A percentile compares a stretch with the other conserved stretches of the same genome.
Conservation (phyloP, 768 basidiomycete genomes). For the Mycena venus region DNA sequence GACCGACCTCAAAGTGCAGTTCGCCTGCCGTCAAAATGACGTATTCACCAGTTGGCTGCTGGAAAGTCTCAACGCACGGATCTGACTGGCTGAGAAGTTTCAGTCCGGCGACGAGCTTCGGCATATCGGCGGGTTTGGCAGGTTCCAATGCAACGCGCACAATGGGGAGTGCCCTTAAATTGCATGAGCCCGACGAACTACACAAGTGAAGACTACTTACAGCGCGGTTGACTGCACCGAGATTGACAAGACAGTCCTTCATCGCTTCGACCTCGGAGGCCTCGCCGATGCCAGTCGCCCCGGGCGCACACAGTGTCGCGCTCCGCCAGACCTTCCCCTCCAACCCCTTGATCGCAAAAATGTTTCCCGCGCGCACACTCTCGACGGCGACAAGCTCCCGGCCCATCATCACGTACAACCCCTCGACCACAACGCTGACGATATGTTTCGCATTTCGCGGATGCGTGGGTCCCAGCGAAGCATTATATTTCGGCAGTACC, state of each 20-base stretch:
- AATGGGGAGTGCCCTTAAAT: constrained; percentile 82
- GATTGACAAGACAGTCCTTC: constrained; percentile 77
- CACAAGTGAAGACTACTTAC: constrained; percentile 56
- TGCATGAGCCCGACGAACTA: background rate
- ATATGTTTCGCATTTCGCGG: constrained; percentile 78
- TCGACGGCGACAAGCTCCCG: constrained; percentile 90
- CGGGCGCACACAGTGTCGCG: constrained; percentile 88
- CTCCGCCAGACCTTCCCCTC: constrained; percentile 92
- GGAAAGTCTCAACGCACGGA: constrained; percentile 97
- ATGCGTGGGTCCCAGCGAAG: constrained; percentile 71
- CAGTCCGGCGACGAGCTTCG: constrained; percentile 87
- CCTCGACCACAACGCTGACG: constrained; percentile 71
- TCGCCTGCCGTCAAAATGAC: constrained; percentile 98
- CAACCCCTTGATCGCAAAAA: constrained; percentile 92
- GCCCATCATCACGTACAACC: constrained; percentile 98
- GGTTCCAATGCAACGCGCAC: constrained; percentile 97
- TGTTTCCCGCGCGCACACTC: constrained; percentile 90
- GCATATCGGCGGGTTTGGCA: constrained; percentile 84
- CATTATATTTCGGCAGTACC: constrained; percentile 90
- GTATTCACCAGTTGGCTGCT: constrained; percentile 97
- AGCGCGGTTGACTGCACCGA: constrained; percentile 77
- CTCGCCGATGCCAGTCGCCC: constrained; percentile 55
- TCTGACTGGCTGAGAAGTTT: constrained; percentile 94
- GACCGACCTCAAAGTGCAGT: constrained; percentile 89
- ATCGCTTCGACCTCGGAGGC: constrained; percentile 47